These are phyloP conservation scores for Bothia castanella DNA, from an alignment of 1,284 basidiomycete species.

Conservation along the genomic window DNA sequence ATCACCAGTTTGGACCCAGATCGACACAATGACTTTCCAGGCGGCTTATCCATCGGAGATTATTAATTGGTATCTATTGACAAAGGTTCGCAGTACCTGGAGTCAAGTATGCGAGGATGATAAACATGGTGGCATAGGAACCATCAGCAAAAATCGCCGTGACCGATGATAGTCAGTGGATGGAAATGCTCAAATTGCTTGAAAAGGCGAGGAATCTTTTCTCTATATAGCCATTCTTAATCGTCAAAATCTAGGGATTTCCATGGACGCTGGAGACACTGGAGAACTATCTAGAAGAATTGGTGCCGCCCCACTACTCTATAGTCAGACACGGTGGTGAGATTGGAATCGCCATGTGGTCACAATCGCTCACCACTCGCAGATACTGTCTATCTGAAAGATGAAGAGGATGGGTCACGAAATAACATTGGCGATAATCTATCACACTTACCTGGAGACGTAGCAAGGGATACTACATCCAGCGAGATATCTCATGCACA, in stretches of 20 bases:
- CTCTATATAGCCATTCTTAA: neutral
- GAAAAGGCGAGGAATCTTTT: neutral
- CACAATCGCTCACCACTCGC: neutral
- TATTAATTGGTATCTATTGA: constrained; percentile 1
- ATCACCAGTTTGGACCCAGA: neutral
- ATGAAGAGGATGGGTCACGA: no score
- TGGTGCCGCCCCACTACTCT: neutral
- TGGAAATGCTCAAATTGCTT: no score
- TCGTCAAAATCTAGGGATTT: neutral
- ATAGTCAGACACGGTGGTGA: neutral
- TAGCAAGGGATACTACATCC: no score
- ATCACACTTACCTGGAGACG: no score
- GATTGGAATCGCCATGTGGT: no score
- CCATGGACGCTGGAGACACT: neutral
- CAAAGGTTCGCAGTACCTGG: neutral
- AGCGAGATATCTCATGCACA: no score
- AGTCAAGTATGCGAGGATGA: no score
- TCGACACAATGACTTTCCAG: neutral
- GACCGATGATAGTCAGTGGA: constrained; percentile 3
- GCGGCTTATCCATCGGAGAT: constrained; percentile 1
- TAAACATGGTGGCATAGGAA: neutral
- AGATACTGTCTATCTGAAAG: neutral
- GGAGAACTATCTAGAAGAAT: neutral
- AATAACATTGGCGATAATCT: no score
- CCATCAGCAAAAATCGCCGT: neutral